Conservation (phyloP, 352 stramenopile genomes). For the Pythium coloratum region DNA sequence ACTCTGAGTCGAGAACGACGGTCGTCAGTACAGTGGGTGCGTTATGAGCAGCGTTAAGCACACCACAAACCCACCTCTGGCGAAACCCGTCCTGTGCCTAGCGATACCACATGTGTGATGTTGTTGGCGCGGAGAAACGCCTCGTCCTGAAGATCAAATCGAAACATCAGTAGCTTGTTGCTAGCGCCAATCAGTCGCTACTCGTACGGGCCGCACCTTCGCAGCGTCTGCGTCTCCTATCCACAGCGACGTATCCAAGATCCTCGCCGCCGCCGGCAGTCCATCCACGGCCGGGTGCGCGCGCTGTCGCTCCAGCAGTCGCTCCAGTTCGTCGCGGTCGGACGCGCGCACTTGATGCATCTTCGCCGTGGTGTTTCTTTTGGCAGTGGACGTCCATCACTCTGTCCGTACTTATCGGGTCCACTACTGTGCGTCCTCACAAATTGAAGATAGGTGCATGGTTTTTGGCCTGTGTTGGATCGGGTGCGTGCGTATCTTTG, state of each 20-base stretch:
- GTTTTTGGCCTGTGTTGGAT: background rate
- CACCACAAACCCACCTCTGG: conserved; percentile 32
- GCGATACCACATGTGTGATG: conserved; percentile 54
- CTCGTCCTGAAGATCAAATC: conserved; percentile 28
- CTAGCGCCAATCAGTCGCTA: background rate
- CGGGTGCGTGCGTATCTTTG: conserved; percentile 7
- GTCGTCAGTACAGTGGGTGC: conserved; percentile 10
- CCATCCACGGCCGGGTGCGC: conserved; percentile 49
- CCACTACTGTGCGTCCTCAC: background rate
- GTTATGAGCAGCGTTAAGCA: background rate
- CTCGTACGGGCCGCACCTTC: conserved; percentile 25
- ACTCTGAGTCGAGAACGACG: conserved; percentile 19
- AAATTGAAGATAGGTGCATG: background rate
- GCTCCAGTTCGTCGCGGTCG: conserved; percentile 23
- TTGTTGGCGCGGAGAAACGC: conserved; percentile 41
- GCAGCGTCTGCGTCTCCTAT: conserved; percentile 57
- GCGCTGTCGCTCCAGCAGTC: conserved; percentile 43
- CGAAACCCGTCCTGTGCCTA: conserved; percentile 60
- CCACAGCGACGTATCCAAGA: conserved; percentile 51
- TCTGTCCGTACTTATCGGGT: conserved; percentile 8
- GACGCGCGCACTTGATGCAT: conserved; percentile 13
- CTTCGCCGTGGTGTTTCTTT: background rate
- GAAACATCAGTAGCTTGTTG: background rate
- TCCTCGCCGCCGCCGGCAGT: conserved; percentile 41
- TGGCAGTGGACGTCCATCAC: background rate